Base-by-base conservation (phyloP, 768 basidiomycete species). In the Tephrocybe sp. region DNA sequence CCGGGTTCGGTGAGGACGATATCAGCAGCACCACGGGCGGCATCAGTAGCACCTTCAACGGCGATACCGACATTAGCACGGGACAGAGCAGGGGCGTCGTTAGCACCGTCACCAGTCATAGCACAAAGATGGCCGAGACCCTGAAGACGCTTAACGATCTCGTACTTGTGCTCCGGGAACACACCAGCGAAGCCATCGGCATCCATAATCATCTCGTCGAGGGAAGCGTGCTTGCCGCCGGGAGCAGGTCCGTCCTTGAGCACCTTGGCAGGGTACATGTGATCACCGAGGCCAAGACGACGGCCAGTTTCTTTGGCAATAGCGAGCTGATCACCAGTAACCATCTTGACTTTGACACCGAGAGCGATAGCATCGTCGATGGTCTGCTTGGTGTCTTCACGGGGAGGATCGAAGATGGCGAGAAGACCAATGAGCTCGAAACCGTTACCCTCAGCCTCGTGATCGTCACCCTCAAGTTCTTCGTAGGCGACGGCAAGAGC, bases 41-140 rank as follows among this genome's bases (percentile, higher is more conserved):
- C 96, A 62, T 98, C 96, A 32, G 96, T 98, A 51, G 96, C 94
- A 83, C 96, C 96, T 70, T 98, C 95, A 64, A 98, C 96, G 56
- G 96, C 96, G 56, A 98, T 98, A 87, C 96, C 96, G 65, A 98
- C 96, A 69, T 98, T 98, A 69, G 95, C 96, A 66, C 95, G 92
- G 53, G 95, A 96, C 35, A 98, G 80, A 65, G 96, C 96, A 48
- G 96, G 96, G 49, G 96, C 96, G 58, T 98, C 95, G 68, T 98
- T 98, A 65, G 96, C 96, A 82, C 96, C 96, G 64, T 98, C 96
- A 80, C 96, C 96, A 68, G 96, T 98, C 96, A 98, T 98, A 52
- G 96, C 96, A 70, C 90, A 92, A 53, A 97, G 73, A 71, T 97
- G 94, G 43, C 94, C 96, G 54, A 98, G 87, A 66, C 85, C 92